Conservation (phyloP, 208 protist species). For the Leishmania gerbilli region DNA sequence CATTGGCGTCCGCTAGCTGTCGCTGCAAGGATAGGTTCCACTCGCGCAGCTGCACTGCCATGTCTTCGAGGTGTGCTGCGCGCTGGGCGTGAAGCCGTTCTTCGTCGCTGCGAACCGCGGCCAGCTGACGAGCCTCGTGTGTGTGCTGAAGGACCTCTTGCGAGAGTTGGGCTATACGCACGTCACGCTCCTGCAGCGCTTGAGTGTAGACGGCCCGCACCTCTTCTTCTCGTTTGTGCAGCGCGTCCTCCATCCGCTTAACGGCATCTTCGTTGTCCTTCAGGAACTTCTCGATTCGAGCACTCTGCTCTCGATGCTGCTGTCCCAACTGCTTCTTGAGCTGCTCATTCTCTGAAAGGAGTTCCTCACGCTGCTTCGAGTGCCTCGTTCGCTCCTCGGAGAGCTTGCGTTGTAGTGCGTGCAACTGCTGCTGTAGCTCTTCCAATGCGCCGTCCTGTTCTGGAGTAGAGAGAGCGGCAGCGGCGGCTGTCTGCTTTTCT, state of each 20-base stretch:
- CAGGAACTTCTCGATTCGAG: slow-evolving; percentile 22
- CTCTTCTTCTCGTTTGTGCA: slow-evolving; percentile 42
- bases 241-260: slow-evolving; percentile 25
- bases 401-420: slow-evolving; percentile 6
- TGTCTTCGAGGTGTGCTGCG: slow-evolving; percentile 18
- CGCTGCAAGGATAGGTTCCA: slow-evolving; percentile 23
- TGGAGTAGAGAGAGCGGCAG: neutral
- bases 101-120: slow-evolving; percentile 13
- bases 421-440: slow-evolving; percentile 18
- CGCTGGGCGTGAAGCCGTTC: slow-evolving; percentile 11
- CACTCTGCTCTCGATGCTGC: slow-evolving; percentile 28
- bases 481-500: neutral
- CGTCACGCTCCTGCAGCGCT: slow-evolving; percentile 54
- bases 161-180: slow-evolving; percentile 57
- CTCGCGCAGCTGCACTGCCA: slow-evolving; percentile 18
- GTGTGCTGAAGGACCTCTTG: slow-evolving; percentile 42
- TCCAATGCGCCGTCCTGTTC: neutral
- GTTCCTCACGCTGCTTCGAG: slow-evolving; percentile 1
- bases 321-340: slow-evolving; percentile 31
- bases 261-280: slow-evolving; percentile 33
- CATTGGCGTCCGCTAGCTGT: slow-evolving; percentile 11
- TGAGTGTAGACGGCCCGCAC: slow-evolving; percentile 41
- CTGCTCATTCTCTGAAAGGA: slow-evolving; percentile 3
- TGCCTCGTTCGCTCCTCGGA: neutral
- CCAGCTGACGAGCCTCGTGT: slow-evolving; percentile 18